Conservation (phyloP, 2,329 filamentous ascomycete genomes). For the Talaromyces sp. region DNA sequence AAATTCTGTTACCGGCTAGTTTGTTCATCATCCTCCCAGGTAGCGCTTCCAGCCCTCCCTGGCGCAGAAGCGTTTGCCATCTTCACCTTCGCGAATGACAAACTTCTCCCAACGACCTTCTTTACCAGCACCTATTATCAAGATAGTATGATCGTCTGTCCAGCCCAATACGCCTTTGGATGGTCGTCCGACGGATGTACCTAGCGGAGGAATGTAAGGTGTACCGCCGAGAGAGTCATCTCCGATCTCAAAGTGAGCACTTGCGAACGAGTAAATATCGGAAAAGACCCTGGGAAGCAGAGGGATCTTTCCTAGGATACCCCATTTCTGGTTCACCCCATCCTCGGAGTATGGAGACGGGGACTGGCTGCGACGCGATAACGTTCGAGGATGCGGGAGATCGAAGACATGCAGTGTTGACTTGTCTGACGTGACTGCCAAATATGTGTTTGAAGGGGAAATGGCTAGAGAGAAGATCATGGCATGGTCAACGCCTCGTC, state of each 20-base stretch:
- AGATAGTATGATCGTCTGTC: constrained; percentile 68
- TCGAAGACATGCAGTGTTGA: constrained; percentile 94
- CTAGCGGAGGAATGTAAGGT: constrained; percentile 49
- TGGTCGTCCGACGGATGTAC: constrained; percentile 56
- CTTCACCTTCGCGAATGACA: constrained; percentile 63
- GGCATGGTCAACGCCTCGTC: constrained; percentile 84
- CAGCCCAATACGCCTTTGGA: constrained; percentile 85
- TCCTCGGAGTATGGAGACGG: constrained; percentile 38
- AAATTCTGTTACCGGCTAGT: background rate
- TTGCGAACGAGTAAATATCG: constrained; percentile 82
- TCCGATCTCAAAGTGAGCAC: constrained; percentile 75
- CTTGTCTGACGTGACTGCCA: constrained; percentile 95
- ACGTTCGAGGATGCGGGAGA: constrained; percentile 53
- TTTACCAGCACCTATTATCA: constrained; percentile 74
- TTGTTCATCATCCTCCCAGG: constrained; percentile 46
- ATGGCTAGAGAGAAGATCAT: constrained; percentile 85
- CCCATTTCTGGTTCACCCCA: constrained; percentile 71
- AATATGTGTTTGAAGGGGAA: constrained; percentile 71
- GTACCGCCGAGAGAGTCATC: constrained; percentile 58
- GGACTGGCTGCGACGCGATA: constrained; percentile 34
- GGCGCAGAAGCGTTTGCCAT: constrained; percentile 63
- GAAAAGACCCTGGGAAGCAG: constrained; percentile 83
- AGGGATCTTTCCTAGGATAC: constrained; percentile 76
- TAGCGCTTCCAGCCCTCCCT: constrained; percentile 83
- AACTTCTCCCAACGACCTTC: constrained; percentile 90